A percentile compares a stretch with the other conserved stretches of the same genome.
Evolutionary conservation across 1,284 basidiomycete genomes (phyloP).

Genomic region (Peniophora sp.): DNA sequence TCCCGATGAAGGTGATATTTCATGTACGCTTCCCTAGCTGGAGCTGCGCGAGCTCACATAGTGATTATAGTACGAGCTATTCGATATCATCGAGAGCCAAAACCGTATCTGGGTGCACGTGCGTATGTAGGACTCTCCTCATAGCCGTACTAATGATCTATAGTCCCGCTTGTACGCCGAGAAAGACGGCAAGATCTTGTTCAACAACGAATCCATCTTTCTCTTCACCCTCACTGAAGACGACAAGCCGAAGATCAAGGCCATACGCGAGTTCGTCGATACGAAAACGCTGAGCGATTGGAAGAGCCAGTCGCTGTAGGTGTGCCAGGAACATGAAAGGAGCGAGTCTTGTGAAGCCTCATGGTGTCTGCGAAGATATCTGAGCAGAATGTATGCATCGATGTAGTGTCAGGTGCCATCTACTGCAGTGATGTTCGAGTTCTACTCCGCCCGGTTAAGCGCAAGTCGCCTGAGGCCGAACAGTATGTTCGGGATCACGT

Average conservation of each 20-base stretch:
- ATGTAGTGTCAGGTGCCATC: too few species aligned
- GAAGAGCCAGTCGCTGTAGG: too few species aligned
- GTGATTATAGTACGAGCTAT: conserved; percentile 7
- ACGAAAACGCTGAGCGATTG: conserved; percentile 4
- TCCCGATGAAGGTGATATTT: conserved; percentile 4
- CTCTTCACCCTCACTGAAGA: conserved; percentile 7
- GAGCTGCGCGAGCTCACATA: background rate
- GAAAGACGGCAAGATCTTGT: background rate
- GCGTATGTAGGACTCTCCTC: background rate
- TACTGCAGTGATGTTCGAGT: too few species aligned
- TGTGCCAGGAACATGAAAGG: too few species aligned
- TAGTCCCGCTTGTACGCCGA: conserved; percentile 4
- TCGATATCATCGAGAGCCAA: background rate
- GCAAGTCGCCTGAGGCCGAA: too few species aligned
- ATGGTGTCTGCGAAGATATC: too few species aligned
- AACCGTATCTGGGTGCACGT: conserved; percentile 8
- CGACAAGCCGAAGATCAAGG: conserved; percentile 4
- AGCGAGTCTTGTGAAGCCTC: too few species aligned
- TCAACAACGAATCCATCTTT: conserved; percentile 8
- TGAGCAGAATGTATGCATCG: too few species aligned
- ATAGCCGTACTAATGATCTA: background rate
- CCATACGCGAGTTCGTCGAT: conserved; percentile 7
- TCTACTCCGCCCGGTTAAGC: too few species aligned
- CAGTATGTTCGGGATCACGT: background rate
- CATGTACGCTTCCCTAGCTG: background rate